phyloP scores from a whole-genome alignment of 805 yeast species.

The Hanseniaspora lachancei region DNA sequence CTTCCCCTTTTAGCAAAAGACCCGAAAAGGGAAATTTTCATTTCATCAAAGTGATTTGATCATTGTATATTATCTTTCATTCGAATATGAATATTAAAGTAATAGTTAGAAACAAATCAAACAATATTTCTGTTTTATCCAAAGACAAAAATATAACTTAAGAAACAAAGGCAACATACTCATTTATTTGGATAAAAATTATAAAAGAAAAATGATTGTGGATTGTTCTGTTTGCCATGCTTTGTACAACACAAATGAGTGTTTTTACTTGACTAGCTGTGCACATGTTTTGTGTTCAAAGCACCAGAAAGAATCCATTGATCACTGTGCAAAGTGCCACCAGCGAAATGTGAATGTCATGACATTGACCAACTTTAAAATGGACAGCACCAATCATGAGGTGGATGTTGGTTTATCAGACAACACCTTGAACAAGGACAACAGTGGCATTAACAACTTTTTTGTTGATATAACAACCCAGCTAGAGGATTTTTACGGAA shows the following conservation, averaged over 20 bases:
- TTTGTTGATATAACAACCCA: constrained; percentile 22
- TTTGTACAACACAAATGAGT: constrained; percentile 17
- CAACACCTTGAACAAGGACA: constrained; percentile 6
- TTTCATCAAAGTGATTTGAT: no score
- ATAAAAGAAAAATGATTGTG: constrained; percentile 18
- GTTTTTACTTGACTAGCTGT: constrained; percentile 28
- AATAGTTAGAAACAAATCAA: no score
- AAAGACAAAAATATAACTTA: no score
- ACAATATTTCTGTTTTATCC: no score
- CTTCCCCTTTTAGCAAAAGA: not conserved
- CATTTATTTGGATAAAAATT: no score
- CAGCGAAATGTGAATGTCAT: constrained; percentile 16
- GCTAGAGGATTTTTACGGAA: constrained; percentile 21
- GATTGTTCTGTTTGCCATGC: constrained; percentile 28
- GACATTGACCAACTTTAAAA: constrained; percentile 13
- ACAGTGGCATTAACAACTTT: constrained; percentile 19
- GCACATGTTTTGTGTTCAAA: constrained; percentile 29
- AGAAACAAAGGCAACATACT: no score
- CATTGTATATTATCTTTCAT: no score
- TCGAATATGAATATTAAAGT: no score
- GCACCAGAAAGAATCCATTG: constrained; percentile 17
- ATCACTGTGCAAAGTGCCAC: constrained; percentile 14
- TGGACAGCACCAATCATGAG: not conserved
- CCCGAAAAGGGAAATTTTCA: not conserved
- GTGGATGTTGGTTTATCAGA: not conserved